These are phyloP conservation scores for Colletotrichum brevisporum DNA, from an alignment of 2,329 filamentous ascomycete genomes.

Conservation along the genomic window DNA sequence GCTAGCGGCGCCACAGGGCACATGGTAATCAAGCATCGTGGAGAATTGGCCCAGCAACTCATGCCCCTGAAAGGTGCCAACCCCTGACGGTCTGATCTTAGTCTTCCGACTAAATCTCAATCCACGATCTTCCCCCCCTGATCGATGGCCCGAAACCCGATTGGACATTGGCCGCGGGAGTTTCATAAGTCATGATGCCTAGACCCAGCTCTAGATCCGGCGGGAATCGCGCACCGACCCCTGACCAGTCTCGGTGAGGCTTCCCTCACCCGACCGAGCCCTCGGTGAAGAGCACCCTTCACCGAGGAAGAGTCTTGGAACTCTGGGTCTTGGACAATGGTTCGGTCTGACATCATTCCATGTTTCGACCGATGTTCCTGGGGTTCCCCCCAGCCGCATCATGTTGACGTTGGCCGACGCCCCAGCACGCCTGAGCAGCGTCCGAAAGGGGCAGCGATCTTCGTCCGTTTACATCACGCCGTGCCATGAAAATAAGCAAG, in stretches of 20 bases:
- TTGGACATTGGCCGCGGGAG: slow-evolving; percentile 14
- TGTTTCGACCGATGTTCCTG: slow-evolving; percentile 26
- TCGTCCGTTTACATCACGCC: slow-evolving; percentile 32
- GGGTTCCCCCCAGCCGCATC: slow-evolving; percentile 25
- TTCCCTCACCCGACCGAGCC: background rate
- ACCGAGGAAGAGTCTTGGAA: slow-evolving; percentile 13
- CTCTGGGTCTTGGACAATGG: background rate
- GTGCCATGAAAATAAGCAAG: slow-evolving; percentile 19
- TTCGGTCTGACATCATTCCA: slow-evolving; percentile 34
- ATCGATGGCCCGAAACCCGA: slow-evolving; percentile 14
- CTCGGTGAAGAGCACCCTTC: background rate
- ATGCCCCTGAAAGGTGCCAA: no score
- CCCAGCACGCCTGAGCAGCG: slow-evolving; percentile 20
- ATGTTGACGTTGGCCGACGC: slow-evolving; percentile 37
- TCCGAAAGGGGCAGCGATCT: slow-evolving; percentile 24
- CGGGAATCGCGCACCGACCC: background rate
- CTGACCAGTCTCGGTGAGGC: slow-evolving; percentile 5
- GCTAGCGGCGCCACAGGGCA: slow-evolving; percentile 29
- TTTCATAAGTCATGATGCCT: slow-evolving; percentile 7
- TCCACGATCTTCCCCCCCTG: slow-evolving; percentile 25
- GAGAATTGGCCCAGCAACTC: background rate
- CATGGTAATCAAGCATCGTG: slow-evolving; percentile 6
- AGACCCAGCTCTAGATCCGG: background rate
- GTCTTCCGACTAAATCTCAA: background rate
- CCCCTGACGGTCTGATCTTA: background rate